A percentile compares a stretch with the other conserved stretches of the same genome.
Evolutionary conservation across 805 yeast species (phyloP).

Genomic region (Ogataea allantospora): DNA sequence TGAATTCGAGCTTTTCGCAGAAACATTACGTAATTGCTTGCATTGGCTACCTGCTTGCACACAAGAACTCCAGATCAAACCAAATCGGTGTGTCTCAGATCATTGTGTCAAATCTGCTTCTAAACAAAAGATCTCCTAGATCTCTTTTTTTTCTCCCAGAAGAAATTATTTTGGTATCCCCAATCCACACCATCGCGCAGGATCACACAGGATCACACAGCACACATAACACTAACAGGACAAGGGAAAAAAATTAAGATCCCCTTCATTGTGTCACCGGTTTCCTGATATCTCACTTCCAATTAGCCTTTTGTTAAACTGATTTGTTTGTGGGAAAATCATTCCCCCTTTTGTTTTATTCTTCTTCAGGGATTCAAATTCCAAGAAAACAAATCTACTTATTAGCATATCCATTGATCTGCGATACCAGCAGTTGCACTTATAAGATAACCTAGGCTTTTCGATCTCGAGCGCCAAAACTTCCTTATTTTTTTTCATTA

Average conservation of each 20-base stretch:
- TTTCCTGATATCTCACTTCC: neutral
- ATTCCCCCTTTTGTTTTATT: slow-evolving; percentile 5
- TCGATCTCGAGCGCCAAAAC: neutral
- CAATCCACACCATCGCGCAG: slow-evolving; percentile 5
- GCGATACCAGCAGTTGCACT: neutral
- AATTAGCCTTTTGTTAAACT: slow-evolving; percentile 2
- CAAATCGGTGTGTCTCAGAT: slow-evolving; percentile 8
- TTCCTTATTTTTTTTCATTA: neutral
- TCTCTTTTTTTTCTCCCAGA: neutral
- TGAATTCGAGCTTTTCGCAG: neutral
- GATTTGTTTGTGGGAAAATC: slow-evolving; percentile 7
- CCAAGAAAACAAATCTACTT: neutral
- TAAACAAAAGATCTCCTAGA: slow-evolving; percentile 1
- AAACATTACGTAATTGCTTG: neutral
- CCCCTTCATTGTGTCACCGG: slow-evolving; percentile 5
- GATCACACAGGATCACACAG: slow-evolving; percentile 4
- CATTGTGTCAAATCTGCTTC: slow-evolving; percentile 6
- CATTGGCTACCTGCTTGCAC: slow-evolving; percentile 4
- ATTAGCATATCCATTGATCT: neutral
- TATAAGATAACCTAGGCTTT: neutral
- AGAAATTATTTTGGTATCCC: slow-evolving; percentile 2
- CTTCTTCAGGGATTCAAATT: slow-evolving; percentile 1
- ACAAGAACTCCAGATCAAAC: no score
- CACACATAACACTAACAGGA: slow-evolving; percentile 2
- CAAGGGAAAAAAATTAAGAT: slow-evolving; percentile 1